A percentile compares a stretch with the other conserved stretches of the same genome.
phyloP scores from a whole-genome alignment of 257 asterid genomes.

The Craterostigma plantagineum region DNA sequence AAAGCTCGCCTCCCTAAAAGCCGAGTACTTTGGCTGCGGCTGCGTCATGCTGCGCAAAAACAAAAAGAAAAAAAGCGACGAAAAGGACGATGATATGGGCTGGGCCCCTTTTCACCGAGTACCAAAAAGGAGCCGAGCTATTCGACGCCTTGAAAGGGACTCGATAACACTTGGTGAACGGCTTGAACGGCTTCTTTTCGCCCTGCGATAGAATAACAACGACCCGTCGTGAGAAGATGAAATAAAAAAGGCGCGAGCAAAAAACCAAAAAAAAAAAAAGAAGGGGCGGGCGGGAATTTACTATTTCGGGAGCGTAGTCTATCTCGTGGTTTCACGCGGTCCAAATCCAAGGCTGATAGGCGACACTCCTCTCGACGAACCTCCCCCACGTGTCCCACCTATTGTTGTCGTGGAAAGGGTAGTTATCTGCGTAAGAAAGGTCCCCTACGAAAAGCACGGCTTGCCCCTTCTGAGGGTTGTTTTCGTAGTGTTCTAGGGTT shows the following conservation, averaged over 20 bases:
- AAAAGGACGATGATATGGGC: constrained; percentile 78
- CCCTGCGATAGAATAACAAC: constrained; percentile 51
- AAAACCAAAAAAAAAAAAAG: background rate
- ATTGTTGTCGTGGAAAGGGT: constrained; percentile 44
- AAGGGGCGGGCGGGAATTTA: constrained; percentile 11
- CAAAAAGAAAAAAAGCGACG: too few species aligned
- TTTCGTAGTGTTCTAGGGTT: constrained; percentile 55
- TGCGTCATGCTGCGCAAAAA: constrained; percentile 50
- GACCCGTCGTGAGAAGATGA: too few species aligned
- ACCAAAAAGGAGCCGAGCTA: constrained; percentile 69
- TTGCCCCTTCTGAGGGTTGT: constrained; percentile 51
- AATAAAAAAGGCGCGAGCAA: too few species aligned
- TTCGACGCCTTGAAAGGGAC: constrained; percentile 43
- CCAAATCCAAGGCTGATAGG: constrained; percentile 95
- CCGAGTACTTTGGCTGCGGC: constrained; percentile 80
- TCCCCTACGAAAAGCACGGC: constrained; percentile 66
- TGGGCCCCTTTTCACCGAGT: constrained; percentile 86
- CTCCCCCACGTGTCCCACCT: constrained; percentile 93
- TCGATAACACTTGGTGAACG: constrained; percentile 49
- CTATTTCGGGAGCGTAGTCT: constrained; percentile 66
- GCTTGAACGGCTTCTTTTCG: constrained; percentile 71
- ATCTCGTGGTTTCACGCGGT: constrained; percentile 65
- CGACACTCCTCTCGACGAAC: constrained; percentile 54
- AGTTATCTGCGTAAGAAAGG: constrained; percentile 57
- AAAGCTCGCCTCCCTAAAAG: constrained; percentile 85